Base-by-base conservation (phyloP, 495 filamentous ascomycete species). In the Podospora pseudoanserina region DNA sequence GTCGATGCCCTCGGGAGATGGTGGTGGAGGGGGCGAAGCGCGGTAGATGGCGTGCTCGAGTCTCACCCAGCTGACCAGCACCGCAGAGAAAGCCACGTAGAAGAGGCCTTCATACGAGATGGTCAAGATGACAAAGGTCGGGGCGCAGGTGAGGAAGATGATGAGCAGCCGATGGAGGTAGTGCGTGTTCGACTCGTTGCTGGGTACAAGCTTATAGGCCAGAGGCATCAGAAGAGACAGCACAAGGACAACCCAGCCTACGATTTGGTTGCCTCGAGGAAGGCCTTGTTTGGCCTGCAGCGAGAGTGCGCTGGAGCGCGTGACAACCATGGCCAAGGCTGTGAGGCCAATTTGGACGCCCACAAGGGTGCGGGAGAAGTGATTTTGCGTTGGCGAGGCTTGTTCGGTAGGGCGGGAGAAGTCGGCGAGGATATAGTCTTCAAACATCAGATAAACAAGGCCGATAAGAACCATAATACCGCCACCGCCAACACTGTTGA, bases 61-160 rank as follows among this genome's bases (percentile, higher is more conserved):
- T 26, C 88, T 87, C 23, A 97, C 92, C 96, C 96, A 99, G 68
- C 88, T 90, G 67, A 96, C 83, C 11, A 99, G 83, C 23, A 90
- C 89, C 58, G 90, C 82, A 74, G 88, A 93, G 79, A 97, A 98
- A 20, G 89, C 88, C 70, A 97, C 85, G 82, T 97, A 98, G 80
- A 99, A 99, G 3, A 99, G 83, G 0, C 96, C 95, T 77, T 99
- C 96, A 83, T 97, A 99, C 19, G 93, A 96, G 77, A 97, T 98
- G 27, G 93, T 97, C 68, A 99, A 90, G 72, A 98, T 91, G 75
- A 99, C 91, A 76, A 99, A 99, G 13, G 89, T 89, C 0, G 96
- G 96, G 0, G 93, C 89, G 74, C 96, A 98, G 15, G 94, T 92
- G 56, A 99, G 84, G 83, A 98, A 99, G 54, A 98, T 86, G 70